Evolutionary conservation across 148 eudicot species (phyloP).

Genomic region (Vaccinium myrtillus): DNA sequence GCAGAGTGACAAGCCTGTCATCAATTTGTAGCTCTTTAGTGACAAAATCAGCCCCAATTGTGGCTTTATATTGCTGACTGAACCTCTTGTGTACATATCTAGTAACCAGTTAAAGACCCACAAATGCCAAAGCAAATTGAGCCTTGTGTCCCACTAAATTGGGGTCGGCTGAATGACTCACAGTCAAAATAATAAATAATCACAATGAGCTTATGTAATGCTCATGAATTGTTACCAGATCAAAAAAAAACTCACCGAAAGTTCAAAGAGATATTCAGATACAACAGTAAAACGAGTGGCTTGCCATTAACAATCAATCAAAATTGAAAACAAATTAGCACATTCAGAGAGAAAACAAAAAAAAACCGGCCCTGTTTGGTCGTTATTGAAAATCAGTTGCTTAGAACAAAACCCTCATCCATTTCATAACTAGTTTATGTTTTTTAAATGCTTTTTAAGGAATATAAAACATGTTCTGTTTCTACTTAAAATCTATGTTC

Average conservation of each 20-base stretch:
- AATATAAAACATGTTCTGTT: not conserved
- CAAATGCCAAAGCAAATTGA: not conserved
- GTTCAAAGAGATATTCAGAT: not conserved
- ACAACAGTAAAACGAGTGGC: not conserved
- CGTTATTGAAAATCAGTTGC: not conserved
- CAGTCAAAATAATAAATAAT: not conserved
- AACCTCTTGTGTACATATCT: constrained; percentile 19
- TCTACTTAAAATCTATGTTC: too few relatives aligned
- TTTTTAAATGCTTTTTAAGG: not conserved
- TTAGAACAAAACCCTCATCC: not conserved
- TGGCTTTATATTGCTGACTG: constrained; percentile 21
- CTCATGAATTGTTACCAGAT: not conserved
- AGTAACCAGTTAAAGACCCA: not conserved
- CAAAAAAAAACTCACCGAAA: not conserved
- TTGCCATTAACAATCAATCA: not conserved
- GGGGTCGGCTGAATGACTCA: not conserved
- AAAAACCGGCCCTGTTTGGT: not conserved
- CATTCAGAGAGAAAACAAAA: not conserved
- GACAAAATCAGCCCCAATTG: constrained; percentile 19
- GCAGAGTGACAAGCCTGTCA: constrained; percentile 16
- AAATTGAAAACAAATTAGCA: not conserved
- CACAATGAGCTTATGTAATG: not conserved
- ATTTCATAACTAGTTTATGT: not conserved
- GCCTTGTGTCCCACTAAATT: not conserved
- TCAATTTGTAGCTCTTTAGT: constrained; percentile 16